Conservation (phyloP, 2,329 filamentous ascomycete genomes). For the Claviceps pazoutovae region DNA sequence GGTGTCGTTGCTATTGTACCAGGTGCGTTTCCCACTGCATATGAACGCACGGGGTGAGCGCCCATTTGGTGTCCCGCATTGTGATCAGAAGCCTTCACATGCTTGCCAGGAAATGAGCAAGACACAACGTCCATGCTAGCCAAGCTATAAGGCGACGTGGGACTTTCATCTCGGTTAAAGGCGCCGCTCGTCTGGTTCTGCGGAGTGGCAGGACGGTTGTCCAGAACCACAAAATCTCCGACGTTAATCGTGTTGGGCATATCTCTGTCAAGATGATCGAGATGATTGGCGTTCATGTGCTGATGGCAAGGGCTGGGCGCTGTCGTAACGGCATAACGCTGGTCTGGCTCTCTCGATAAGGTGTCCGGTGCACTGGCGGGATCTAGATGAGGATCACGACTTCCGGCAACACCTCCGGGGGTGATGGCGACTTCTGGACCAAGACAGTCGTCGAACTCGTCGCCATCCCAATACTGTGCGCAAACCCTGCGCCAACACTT, state of each 20-base stretch:
- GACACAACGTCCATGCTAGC: constrained; percentile 48
- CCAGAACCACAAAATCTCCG: constrained; percentile 30
- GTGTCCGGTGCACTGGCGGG: constrained; percentile 37
- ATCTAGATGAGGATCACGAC: constrained; percentile 40
- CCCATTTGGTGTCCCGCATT: constrained; percentile 29
- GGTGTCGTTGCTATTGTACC: constrained; percentile 45
- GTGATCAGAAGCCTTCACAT: constrained; percentile 24
- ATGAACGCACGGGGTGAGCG: constrained; percentile 43
- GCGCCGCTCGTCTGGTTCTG: constrained; percentile 20
- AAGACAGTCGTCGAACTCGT: constrained; percentile 49
- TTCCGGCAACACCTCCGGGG: constrained; percentile 60
- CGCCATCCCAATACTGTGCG: constrained; percentile 73
- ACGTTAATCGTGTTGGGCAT: constrained; percentile 32
- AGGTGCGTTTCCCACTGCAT: constrained; percentile 29
- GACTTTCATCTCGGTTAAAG: constrained; percentile 9
- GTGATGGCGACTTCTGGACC: constrained; percentile 53
- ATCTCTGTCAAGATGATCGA: constrained; percentile 24
- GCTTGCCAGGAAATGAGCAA: constrained; percentile 48
- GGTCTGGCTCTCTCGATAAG: constrained; percentile 29
- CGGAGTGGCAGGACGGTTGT: constrained; percentile 33
- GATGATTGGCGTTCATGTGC: constrained; percentile 13
- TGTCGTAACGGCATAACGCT: constrained; percentile 26
- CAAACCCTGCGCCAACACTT: constrained; percentile 94
- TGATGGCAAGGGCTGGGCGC: constrained; percentile 7
- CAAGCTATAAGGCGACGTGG: constrained; percentile 40